Evolutionary conservation across 2,329 filamentous ascomycete species (phyloP), one percentile per base, ranked within the genome.

Genomic region (Knufia fluminis): DNA sequence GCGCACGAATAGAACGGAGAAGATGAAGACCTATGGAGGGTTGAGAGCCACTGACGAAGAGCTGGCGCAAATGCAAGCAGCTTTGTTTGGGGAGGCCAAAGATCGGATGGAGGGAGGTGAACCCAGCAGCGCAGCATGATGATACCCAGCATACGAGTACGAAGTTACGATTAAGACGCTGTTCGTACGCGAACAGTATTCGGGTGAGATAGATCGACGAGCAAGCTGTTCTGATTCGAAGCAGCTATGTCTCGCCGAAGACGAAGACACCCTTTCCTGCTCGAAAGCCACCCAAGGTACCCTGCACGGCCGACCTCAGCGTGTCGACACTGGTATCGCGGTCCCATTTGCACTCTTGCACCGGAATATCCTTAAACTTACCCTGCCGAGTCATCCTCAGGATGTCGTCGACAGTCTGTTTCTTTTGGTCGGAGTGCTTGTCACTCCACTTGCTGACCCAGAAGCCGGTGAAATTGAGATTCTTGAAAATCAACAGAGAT

Each of bases 1-100:
- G 66, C 56, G 75, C 22, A 45, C 57, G 19, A 54, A 48, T 17
- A 41, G 52, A 40, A 36, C 91, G 42, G 92, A 98, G 71, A 94
- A 94, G 76, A 95, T 96, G 69, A 85, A 90, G 57, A 94, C 90
- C 68, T 97, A 97, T 71, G 89, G 97, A 62, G 91, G 95, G 61
- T 85, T 92, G 65, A 95, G 89, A 64, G 91, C 91, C 48, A 77
- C 97, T 71, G 82, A 94, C 64, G 92, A 96, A 60, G 86, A 98
- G 67, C 76, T 98, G 43, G 80, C 92, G 50, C 78, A 83, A 43
- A 80, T 95, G 62, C 92, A 98, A 65, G 84, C 92, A 66, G 89
- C 94, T 66, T 79, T 96, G 58, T 97, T 98, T 68, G 83, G 85
- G 38, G 83, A 81, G 51, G 90, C 89, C 1, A 83, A 80, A 1